Conservation (phyloP, 257 asterid genomes). For the Thymus mandschuricus region DNA sequence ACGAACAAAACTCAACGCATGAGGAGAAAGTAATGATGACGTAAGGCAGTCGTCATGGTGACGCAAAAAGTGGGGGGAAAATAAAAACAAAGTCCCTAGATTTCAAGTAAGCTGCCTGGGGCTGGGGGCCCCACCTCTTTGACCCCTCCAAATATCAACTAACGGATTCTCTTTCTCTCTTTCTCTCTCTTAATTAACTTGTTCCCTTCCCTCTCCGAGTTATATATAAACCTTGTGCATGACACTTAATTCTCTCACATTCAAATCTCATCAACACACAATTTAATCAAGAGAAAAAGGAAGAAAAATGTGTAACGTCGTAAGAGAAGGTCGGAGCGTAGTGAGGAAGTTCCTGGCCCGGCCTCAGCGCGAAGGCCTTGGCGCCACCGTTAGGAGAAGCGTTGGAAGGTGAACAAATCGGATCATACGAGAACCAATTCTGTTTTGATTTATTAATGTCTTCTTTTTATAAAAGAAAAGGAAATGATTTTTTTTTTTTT, state of each 20-base stretch:
- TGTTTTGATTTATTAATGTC: not conserved
- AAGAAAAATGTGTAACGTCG: conserved; percentile 42
- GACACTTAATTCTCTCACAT: not conserved
- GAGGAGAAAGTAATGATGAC: conserved; percentile 30
- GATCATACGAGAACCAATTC: too few species aligned
- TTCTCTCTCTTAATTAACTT: not conserved
- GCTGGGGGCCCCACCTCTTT: conserved; percentile 11
- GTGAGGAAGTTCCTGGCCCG: conserved; percentile 72
- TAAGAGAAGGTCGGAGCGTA: conserved; percentile 62
- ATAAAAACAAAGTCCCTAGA: conserved; percentile 26
- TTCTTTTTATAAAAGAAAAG: not conserved
- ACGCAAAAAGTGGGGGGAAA: conserved; percentile 5
- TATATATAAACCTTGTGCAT: conserved; percentile 20
- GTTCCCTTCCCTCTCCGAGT: not conserved
- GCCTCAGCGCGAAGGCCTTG: conserved; percentile 88
- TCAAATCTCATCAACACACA: not conserved
- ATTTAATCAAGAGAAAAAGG: not conserved
- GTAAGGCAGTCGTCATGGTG: conserved; percentile 28
- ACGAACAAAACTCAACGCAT: too few species aligned
- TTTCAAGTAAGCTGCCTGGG: conserved; percentile 28
- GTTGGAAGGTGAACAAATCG: conserved; percentile 64
- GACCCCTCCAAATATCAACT: conserved; percentile 4
- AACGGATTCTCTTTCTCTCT: not conserved
- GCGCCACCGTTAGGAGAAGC: conserved; percentile 91
- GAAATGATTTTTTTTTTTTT: not conserved